Evolutionary conservation across 257 asterid species (phyloP), one percentile per base, ranked within the genome.

Genomic region (Cynanchum wilfordii): DNA sequence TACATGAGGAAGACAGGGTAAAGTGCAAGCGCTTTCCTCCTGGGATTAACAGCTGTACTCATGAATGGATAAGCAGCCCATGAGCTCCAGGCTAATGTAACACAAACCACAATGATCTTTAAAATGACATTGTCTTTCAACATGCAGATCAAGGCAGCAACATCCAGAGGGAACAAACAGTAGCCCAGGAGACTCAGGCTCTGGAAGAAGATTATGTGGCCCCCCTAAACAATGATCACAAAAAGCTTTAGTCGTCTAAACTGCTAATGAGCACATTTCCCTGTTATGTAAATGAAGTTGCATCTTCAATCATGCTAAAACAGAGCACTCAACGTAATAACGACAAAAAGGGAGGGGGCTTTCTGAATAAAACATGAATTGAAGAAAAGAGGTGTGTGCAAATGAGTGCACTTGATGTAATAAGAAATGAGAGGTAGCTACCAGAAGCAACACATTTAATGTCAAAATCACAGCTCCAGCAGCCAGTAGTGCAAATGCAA

Each of bases 51-150:
- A 24, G 96, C 96, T 5, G 89, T 89, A 73, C 98, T 95, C 91
- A 92, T 95, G 91, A 95, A 92, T 15, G 99, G 99, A 77, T 95
- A 95, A 65, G 99, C 99, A 24, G 98, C 99, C 99, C 98, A 95
- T 20, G 96, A 92, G 84, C 98, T 95, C 99, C 97, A 95, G 11
- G 95, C 92, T 74, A 95, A 70, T 42, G 99, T 83, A 67, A 95
- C 86, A 36, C 82, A 86, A 0, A 92, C 99, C 71, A 95, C 92
- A 25, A 86, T 90, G 60, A 86, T 75, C 85, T 95, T 95, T 19
- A 95, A 56, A 29, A 92, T 87, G 59, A 90, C 90, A 57, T 86
- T 92, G 87, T 84, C 96, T 71, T 83, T 82, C 57, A 95, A 75
- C 97, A 95, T 84, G 89, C 95, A 92, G 75, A 95, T 83, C 62